Evolutionary conservation across 2,329 filamentous ascomycete genomes (phyloP).

Genomic region (Paracamarosporium sp.): DNA sequence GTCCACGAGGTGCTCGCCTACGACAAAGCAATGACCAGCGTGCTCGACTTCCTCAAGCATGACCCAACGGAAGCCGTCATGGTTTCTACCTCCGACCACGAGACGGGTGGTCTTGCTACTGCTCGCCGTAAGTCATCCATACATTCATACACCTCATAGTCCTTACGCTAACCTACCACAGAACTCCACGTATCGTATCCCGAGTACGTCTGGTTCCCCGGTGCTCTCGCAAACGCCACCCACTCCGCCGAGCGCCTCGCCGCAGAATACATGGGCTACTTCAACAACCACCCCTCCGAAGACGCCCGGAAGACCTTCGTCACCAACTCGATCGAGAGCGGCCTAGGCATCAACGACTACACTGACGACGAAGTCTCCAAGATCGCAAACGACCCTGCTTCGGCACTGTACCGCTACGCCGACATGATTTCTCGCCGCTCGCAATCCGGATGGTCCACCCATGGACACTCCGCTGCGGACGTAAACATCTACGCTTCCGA

Average conservation of each 20-base stretch:
- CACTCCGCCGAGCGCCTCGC: constrained; percentile 75
- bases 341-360: constrained; percentile 79
- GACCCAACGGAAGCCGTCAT: constrained; percentile 78
- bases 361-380: constrained; percentile 72
- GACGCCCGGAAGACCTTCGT: constrained; percentile 63
- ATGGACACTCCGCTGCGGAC: constrained; percentile 88
- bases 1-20: constrained; percentile 92
- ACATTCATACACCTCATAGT: not conserved
- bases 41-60: constrained; percentile 82
- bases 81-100: constrained; percentile 92
- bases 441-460: constrained; percentile 91
- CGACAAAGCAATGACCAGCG: constrained; percentile 82
- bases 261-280: constrained; percentile 65
- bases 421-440: constrained; percentile 87
- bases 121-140: constrained; percentile 70
- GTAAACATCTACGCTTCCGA: constrained; percentile 95
- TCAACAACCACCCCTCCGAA: constrained; percentile 51
- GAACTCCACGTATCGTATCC: constrained; percentile 69
- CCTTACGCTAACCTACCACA: constrained; percentile 29
- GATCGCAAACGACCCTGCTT: constrained; percentile 66
- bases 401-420: constrained; percentile 70
- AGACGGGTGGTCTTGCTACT: constrained; percentile 86
- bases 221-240: constrained; percentile 80
- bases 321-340: constrained; percentile 70
- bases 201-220: constrained; percentile 80